Evolutionary conservation across 441 rosid species (phyloP), one percentile per base, ranked within the genome.

Genomic region (Breynia disticha): DNA sequence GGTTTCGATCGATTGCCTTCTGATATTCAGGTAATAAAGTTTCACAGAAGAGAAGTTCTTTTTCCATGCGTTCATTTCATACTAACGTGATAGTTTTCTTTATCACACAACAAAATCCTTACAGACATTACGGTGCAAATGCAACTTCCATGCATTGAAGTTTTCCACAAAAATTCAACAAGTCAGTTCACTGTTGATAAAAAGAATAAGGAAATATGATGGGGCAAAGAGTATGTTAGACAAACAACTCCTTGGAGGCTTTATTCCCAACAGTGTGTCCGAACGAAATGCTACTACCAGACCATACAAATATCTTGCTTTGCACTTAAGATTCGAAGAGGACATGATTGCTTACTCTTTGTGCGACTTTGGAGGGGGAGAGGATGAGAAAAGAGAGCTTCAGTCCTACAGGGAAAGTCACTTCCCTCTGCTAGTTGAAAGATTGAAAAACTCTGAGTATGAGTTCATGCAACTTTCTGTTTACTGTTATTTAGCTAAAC

Each of bases 291-390:
- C 53, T 32, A 60, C 62, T 35, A 68, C 51, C 62, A 66, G 72
- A 20, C 69, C 70, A 42, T 64, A 74, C 0, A 79, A 59, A 62
- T 89, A 81, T 62, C 93, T 93, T 61, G 96, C 95, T 55, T 69
- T 93, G 47, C 99, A 93, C 71, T 67, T 93, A 69, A 78, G 97
- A 69, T 93, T 89, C 59, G 97, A 93, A 74, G 84, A 68, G 67
- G 99, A 93, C 65, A 93, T 93, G 97, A 83, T 89, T 60, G 99
- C 97, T 35, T 89, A 89, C 69, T 93, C 95, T 54, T 73, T 69
- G 5, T 93, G 96, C 53, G 94, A 87, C 60, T 93, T 86, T 39
- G 97, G 96, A 54, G 99, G 97, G 11, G 87, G 96, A 28, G 77
- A 74, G 67, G 44, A 62, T 2, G 99, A 93, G 74, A 75, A 58